phyloP scores from a whole-genome alignment of 169 alveolate species.

The Babesia sp. region DNA sequence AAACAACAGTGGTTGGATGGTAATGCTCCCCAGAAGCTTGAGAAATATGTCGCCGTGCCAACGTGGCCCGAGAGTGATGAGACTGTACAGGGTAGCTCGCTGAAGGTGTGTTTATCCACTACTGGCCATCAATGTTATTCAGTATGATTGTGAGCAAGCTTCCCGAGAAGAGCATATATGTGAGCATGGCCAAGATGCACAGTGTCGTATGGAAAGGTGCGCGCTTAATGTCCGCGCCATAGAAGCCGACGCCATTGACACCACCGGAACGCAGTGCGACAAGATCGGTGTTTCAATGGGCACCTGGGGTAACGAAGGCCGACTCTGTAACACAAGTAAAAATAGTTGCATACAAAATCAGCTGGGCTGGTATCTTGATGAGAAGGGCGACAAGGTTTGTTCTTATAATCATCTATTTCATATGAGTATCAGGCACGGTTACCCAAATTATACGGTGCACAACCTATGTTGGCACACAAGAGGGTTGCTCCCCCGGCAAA shows the following conservation, averaged over 20 bases:
- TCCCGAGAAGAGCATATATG: neutral
- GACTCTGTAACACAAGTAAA: conserved; percentile 34
- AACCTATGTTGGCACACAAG: conserved; percentile 33
- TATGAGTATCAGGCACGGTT: conserved; percentile 30
- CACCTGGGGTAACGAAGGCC: conserved; percentile 40
- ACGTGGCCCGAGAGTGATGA: conserved; percentile 51
- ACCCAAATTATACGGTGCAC: conserved; percentile 54
- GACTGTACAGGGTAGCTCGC: conserved; percentile 47
- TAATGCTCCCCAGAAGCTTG: conserved; percentile 35
- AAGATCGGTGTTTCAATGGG: conserved; percentile 52
- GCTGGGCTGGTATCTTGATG: conserved; percentile 50
- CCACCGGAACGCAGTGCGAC: conserved; percentile 44
- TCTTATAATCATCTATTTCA: neutral
- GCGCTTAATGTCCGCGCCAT: conserved; percentile 44
- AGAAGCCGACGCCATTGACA: conserved; percentile 51
- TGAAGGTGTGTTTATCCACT: conserved; percentile 2
- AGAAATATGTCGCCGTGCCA: conserved; percentile 48
- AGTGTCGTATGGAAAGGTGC: conserved; percentile 35
- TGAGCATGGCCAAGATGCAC: neutral
- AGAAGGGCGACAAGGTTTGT: conserved; percentile 26
- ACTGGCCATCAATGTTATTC: neutral
- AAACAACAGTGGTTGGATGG: conserved; percentile 45
- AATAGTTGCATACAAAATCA: conserved; percentile 49
- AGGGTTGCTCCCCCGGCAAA: no score
- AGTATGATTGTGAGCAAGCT: conserved; percentile 39